phyloP scores from a whole-genome alignment of 768 basidiomycete species.

The Collybia sp. region DNA sequence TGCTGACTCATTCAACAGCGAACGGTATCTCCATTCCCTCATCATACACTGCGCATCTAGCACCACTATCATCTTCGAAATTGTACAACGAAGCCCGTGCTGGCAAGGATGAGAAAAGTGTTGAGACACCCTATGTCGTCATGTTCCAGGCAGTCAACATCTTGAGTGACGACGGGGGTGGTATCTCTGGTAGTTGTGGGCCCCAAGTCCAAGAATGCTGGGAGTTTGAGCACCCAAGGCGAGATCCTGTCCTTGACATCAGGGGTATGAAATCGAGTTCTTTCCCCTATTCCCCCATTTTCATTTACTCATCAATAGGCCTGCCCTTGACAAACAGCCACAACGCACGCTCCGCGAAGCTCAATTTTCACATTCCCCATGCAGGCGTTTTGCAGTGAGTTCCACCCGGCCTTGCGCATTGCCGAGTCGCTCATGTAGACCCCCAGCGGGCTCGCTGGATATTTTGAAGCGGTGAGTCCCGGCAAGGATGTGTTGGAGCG shows the following conservation, averaged over 20 bases:
- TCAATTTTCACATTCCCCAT: constrained; percentile 91
- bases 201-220: constrained; percentile 91
- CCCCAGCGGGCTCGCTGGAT: constrained; percentile 81
- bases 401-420: neutral
- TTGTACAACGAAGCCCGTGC: constrained; percentile 79
- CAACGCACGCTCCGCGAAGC: constrained; percentile 82
- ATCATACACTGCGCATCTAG: constrained; percentile 92
- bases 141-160: constrained; percentile 96
- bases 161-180: constrained; percentile 71
- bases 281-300: constrained; percentile 1
- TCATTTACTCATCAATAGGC: constrained; percentile 39
- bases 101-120: constrained; percentile 59
- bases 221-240: constrained; percentile 93
- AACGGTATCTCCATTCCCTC: constrained; percentile 94
- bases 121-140: constrained; percentile 97
- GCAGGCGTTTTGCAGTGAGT: constrained; percentile 82
- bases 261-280: constrained; percentile 44
- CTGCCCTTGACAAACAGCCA: constrained; percentile 94
- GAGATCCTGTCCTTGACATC: constrained; percentile 69
- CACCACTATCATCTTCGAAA: constrained; percentile 92
- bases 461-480: constrained; percentile 76
- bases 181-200: constrained; percentile 65
- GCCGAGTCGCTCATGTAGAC: constrained; percentile 1
- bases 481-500: too few relatives aligned
- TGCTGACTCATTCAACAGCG: constrained; percentile 38